phyloP scores from a whole-genome alignment of 306 rosid species.

The Carpinus viminea region DNA sequence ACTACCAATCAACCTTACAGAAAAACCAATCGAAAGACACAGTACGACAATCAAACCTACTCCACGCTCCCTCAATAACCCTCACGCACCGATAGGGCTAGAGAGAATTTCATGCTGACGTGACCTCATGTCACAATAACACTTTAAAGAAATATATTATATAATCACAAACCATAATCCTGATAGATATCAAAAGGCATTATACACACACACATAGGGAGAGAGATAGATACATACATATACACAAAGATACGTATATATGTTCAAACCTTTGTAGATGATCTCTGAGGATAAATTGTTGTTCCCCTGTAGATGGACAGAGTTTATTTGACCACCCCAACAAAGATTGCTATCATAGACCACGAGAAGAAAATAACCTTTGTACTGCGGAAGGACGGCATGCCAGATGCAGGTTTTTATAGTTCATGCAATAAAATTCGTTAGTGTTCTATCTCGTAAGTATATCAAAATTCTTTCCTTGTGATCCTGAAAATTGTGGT shows the following conservation, averaged over 20 bases:
- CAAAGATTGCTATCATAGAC: conserved; percentile 76
- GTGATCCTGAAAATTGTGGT: conserved; percentile 5
- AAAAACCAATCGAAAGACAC: no score
- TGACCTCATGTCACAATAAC: no score
- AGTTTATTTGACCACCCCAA: conserved; percentile 56
- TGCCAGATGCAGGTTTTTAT: conserved; percentile 67
- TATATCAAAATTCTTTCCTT: neutral
- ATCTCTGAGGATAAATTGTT: conserved; percentile 23
- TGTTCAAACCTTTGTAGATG: neutral
- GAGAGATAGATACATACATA: no score
- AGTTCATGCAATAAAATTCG: neutral
- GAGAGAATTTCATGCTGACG: no score
- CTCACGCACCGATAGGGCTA: no score
- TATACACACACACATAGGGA: neutral
- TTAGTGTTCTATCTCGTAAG: neutral
- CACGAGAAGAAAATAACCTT: conserved; percentile 80
- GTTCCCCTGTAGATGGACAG: conserved; percentile 51
- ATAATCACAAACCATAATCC: no score
- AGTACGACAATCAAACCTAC: no score
- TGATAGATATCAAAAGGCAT: no score
- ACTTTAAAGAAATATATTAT: no score
- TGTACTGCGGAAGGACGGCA: conserved; percentile 62
- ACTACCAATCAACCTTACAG: no score
- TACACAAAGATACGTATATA: no score
- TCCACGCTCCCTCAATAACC: no score